Conservation (phyloP, 306 rosid species). For the Canavalia gladiata region DNA sequence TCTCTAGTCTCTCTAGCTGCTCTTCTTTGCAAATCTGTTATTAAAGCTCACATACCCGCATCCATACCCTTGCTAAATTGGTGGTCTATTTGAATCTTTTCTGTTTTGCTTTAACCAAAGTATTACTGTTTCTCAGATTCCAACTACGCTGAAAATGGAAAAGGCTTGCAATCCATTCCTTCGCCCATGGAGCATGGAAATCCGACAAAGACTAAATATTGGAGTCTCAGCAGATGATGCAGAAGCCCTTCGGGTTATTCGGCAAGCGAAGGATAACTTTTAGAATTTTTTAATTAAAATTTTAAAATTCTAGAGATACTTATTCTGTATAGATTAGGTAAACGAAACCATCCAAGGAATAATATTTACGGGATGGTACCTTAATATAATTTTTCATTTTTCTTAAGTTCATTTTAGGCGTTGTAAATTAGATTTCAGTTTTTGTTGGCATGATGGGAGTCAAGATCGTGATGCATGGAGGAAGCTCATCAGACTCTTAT, state of each 20-base stretch:
- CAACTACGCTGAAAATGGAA: conserved; percentile 77
- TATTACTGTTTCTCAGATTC: conserved; percentile 65
- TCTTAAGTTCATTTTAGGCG: conserved; percentile 43
- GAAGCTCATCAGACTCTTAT: conserved; percentile 18
- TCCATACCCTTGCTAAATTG: background rate
- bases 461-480: conserved; percentile 22
- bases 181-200: conserved; percentile 74
- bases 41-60: background rate
- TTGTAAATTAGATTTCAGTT: conserved; percentile 32
- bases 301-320: conserved; percentile 40
- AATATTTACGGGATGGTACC: conserved; percentile 37
- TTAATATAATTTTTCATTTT: conserved; percentile 28
- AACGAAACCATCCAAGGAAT: conserved; percentile 38
- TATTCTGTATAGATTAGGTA: conserved; percentile 59
- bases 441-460: conserved; percentile 12
- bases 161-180: conserved; percentile 97
- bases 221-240: conserved; percentile 72
- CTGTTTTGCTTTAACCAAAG: conserved; percentile 11
- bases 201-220: conserved; percentile 72
- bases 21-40: conserved; percentile 20
- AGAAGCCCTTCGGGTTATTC: conserved; percentile 73
- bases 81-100: conserved; percentile 11
- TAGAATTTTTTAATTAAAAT: conserved; percentile 44
- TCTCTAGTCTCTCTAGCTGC: background rate
- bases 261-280: conserved; percentile 81